Base-by-base conservation (phyloP, 176 grass and related monocot species). In the Oryza meridionalis region DNA sequence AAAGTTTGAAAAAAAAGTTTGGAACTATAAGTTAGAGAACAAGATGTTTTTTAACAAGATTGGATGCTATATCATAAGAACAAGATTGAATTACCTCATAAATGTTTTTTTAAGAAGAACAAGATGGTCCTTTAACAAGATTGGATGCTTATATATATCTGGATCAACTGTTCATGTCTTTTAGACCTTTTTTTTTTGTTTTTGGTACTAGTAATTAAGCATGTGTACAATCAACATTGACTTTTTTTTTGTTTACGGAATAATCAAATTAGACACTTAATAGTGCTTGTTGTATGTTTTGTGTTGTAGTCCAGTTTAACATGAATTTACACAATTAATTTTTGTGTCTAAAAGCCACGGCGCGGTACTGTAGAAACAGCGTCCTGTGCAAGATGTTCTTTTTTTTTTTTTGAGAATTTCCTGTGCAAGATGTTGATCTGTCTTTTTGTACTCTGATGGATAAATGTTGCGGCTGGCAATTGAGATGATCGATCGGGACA, bases 381-480 rank as follows among this genome's bases (percentile, higher is more conserved):
- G 29, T 35, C 33, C 33, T 35, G 33, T 35, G 33, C 33, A 29
- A 29, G 29, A 29, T 29, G 29, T 29, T 29, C 29, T 29, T 29
- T 1, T 29, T 3, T 29, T 29, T 29, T 29, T 29, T 29, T 29
- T 29, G 29, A 29, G 29, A 29, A 29, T 29, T 29, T 65, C 40
- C 11, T 80, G 38, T 38, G 70, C 3, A 61, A 67, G 82, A 81
- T 81, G 53, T 50, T 44, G 77, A 65, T 65, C 37, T 33, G 15
- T 24, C 21, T 61, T 65, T 85, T 72, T 85, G 65, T 81, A 72
- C 14, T 77, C 72, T 66, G 72, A 40, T 50, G 6, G 77, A 64
- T 89, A 71, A 85, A 77, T 47, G 77, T 58, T 77, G 77, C 72
- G 6, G 46, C 72, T 72, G 19, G 51, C 59, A 71, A 47, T 76